Evolutionary conservation across 78 protist species (phyloP).

Genomic region (Isochrysis galbana): DNA sequence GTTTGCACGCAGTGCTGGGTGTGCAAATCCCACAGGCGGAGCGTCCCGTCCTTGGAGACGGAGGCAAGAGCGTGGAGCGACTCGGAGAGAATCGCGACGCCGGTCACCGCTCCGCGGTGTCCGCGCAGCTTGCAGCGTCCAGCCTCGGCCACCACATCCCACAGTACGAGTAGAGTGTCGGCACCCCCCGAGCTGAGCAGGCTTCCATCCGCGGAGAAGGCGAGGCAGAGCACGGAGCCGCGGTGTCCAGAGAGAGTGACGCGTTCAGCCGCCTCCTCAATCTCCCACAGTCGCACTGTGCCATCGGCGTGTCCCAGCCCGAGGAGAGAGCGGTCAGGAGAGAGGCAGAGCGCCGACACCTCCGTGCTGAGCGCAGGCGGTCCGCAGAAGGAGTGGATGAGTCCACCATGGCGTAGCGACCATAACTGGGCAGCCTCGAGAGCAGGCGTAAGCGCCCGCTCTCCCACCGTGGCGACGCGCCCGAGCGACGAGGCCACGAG

Average conservation of each 20-base stretch:
- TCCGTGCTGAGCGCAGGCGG: not conserved
- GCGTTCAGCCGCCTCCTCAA: not conserved
- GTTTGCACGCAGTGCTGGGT: conserved; percentile 85
- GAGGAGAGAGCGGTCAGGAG: not conserved
- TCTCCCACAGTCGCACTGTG: conserved; percentile 69
- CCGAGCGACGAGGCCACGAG: conserved; percentile 27
- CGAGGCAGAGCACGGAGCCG: conserved; percentile 57
- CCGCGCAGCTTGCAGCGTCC: conserved; percentile 80
- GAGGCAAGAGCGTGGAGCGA: conserved; percentile 30
- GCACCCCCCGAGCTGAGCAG: conserved; percentile 72
- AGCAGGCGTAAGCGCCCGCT: not conserved
- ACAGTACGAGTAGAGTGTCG: conserved; percentile 84
- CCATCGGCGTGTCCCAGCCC: conserved; percentile 61
- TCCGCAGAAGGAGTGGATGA: not conserved
- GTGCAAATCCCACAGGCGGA: conserved; percentile 87
- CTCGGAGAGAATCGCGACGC: conserved; percentile 15
- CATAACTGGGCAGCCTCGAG: conserved; percentile 53
- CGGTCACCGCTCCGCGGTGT: conserved; percentile 76
- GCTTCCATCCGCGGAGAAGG: conserved; percentile 59
- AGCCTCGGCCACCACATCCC: conserved; percentile 87
- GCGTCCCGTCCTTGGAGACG: conserved; percentile 64
- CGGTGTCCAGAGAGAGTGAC: conserved; percentile 72
- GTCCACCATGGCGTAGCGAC: conserved; percentile 4
- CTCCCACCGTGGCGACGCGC: not conserved
- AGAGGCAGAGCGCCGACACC: not conserved